A percentile compares a stretch with the other conserved stretches of the same genome.
Evolutionary conservation across 306 rosid species (phyloP).

Genomic region (Bauhinia variegata): DNA sequence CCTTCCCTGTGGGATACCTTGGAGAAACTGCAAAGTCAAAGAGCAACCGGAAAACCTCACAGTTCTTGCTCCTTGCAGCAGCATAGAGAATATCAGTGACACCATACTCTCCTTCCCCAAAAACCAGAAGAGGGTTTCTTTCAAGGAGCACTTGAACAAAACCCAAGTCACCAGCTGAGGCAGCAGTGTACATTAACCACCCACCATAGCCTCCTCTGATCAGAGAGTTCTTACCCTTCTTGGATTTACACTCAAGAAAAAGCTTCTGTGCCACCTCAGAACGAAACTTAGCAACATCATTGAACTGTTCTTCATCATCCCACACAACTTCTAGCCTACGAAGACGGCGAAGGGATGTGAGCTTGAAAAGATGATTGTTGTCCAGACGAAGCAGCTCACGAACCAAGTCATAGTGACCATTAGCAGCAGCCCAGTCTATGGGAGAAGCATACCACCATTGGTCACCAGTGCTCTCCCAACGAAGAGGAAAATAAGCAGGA

Average conservation of each 20-base stretch:
- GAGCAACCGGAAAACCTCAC: constrained; percentile 60
- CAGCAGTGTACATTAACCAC: constrained; percentile 97
- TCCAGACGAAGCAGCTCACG: constrained; percentile 80
- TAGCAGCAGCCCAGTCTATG: constrained; percentile 95
- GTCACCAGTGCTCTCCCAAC: constrained; percentile 99
- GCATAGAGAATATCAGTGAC: constrained; percentile 76
- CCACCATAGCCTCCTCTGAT: constrained; percentile 89
- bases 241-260: constrained; percentile 67
- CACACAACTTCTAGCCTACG: constrained; percentile 91
- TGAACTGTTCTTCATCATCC: constrained; percentile 86
- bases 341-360: constrained; percentile 87
- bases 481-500: constrained; percentile 85
- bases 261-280: constrained; percentile 71
- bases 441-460: constrained; percentile 99
- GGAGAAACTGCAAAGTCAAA: constrained; percentile 82
- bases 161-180: constrained; percentile 83
- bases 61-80: constrained; percentile 64
- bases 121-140: constrained; percentile 67
- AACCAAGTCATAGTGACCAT: constrained; percentile 93
- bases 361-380: constrained; percentile 88
- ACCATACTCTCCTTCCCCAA: constrained; percentile 79
- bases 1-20: constrained; percentile 55
- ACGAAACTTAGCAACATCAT: constrained; percentile 78
- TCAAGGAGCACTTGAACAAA: constrained; percentile 63
- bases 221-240: constrained; percentile 66